Evolutionary conservation across 2,329 filamentous ascomycete species (phyloP).

Genomic region (Mycosphaerella sp.): DNA sequence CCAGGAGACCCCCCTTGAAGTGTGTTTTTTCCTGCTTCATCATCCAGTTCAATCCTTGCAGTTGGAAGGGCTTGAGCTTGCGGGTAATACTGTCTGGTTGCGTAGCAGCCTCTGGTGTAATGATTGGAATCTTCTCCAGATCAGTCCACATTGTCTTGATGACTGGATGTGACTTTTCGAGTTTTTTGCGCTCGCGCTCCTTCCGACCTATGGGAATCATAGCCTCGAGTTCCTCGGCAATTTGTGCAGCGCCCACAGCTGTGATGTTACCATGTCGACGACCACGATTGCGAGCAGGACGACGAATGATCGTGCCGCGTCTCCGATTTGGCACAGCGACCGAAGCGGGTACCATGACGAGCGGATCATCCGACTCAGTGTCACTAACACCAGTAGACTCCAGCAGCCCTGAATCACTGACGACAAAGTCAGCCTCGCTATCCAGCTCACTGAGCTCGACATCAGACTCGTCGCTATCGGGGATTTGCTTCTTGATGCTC

Average conservation of each 20-base stretch:
- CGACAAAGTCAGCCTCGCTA: constrained; percentile 26
- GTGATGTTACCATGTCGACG: constrained; percentile 26
- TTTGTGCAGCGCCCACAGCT: constrained; percentile 19
- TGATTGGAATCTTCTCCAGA: constrained; percentile 60
- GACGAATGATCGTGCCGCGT: constrained; percentile 7
- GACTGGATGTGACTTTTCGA: constrained; percentile 71
- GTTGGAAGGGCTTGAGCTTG: constrained; percentile 84
- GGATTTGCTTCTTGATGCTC: constrained; percentile 24
- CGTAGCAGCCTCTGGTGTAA: constrained; percentile 57
- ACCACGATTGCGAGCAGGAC: constrained; percentile 8
- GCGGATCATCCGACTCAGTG: constrained; percentile 31
- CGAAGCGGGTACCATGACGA: constrained; percentile 14
- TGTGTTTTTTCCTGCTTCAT: constrained; percentile 74
- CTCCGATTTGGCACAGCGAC: constrained; percentile 4
- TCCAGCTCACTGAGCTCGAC: constrained; percentile 24
- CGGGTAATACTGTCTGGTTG: constrained; percentile 76
- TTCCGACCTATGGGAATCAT: constrained; percentile 24
- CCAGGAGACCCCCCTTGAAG: constrained; percentile 84
- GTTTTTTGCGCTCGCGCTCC: constrained; percentile 54
- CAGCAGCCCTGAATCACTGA: constrained; percentile 32
- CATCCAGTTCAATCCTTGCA: constrained; percentile 95
- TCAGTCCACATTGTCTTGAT: constrained; percentile 80
- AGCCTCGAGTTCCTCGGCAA: constrained; percentile 13
- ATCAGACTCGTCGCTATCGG: constrained; percentile 36
- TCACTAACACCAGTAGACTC: constrained; percentile 28